Conservation (phyloP, 2,329 filamentous ascomycete genomes). For the Fusarium nematophilum region DNA sequence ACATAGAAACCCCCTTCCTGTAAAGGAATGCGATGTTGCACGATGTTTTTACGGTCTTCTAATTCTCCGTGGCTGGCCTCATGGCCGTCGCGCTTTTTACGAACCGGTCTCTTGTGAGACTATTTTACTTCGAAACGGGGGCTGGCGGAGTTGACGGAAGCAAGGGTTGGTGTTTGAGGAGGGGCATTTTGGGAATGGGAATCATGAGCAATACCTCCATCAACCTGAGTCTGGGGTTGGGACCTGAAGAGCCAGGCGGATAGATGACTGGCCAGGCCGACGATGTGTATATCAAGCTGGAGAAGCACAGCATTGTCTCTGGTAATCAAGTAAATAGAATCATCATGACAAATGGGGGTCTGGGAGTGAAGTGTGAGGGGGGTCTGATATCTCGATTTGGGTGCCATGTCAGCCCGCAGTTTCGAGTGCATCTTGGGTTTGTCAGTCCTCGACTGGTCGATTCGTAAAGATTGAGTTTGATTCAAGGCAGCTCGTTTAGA, state of each 20-base stretch:
- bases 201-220: slow-evolving; percentile 37
- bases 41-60: slow-evolving; percentile 34
- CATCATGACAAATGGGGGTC: slow-evolving; percentile 1
- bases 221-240: slow-evolving; percentile 11
- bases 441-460: no score
- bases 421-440: no score
- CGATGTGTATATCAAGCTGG: slow-evolving; percentile 33
- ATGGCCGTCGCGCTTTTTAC: slow-evolving; percentile 21
- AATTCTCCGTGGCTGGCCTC: slow-evolving; percentile 21
- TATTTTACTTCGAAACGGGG: slow-evolving; percentile 20
- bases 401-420: no score
- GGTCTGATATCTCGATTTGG: not conserved
- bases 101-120: slow-evolving; percentile 12
- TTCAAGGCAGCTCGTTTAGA: not conserved
- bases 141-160: slow-evolving; percentile 38
- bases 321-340: slow-evolving; percentile 32
- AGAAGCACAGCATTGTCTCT: slow-evolving; percentile 33
- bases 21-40: slow-evolving; percentile 38
- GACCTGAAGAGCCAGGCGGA: slow-evolving; percentile 29
- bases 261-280: slow-evolving; percentile 35
- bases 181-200: slow-evolving; percentile 34
- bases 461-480: not conserved
- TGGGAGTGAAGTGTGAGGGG: not conserved
- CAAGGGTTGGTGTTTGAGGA: slow-evolving; percentile 11
- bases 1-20: slow-evolving; percentile 36